Percentiles rank a stretch among this genome's conserved stretches.
These are phyloP conservation scores for Botrytis fragariae DNA, from an alignment of 2,329 filamentous ascomycete genomes.

Conservation along the genomic window DNA sequence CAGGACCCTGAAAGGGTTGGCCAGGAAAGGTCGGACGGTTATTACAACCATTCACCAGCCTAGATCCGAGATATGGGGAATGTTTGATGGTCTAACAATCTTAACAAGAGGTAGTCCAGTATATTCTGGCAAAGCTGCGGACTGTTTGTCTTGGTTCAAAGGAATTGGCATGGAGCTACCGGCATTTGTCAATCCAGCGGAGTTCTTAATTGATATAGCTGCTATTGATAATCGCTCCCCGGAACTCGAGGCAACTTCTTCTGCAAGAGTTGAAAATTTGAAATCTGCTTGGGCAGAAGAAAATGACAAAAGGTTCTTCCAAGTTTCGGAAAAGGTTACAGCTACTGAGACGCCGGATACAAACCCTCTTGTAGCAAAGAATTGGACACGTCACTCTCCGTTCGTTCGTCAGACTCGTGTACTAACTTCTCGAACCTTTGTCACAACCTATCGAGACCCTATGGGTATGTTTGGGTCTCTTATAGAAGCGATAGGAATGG, in stretches of 20 bases:
- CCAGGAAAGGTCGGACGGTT: constrained; percentile 66
- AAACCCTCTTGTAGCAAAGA: constrained; percentile 8
- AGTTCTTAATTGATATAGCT: constrained; percentile 71
- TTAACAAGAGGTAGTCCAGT: constrained; percentile 65
- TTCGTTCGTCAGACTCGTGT: constrained; percentile 63
- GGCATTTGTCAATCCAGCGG: constrained; percentile 73
- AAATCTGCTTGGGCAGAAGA: constrained; percentile 57
- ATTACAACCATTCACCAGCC: constrained; percentile 76
- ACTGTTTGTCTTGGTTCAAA: constrained; percentile 64
- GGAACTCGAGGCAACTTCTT: constrained; percentile 61
- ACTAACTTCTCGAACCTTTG: constrained; percentile 66
- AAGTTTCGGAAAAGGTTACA: constrained; percentile 24
- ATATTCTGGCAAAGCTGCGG: constrained; percentile 59
- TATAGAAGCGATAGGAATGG: constrained; percentile 68
- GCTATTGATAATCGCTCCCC: constrained; percentile 70
- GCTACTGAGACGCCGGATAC: background rate
- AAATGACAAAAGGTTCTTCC: constrained; percentile 28
- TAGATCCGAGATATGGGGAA: constrained; percentile 73
- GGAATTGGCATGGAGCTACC: constrained; percentile 59
- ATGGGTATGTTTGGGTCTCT: constrained; percentile 71
- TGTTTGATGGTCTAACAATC: constrained; percentile 71
- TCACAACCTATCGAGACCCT: constrained; percentile 72
- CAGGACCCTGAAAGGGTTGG: constrained; percentile 65
- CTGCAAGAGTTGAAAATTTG: constrained; percentile 58
- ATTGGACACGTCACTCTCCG: constrained; percentile 47